Evolutionary conservation across 331 rosid species (phyloP).

Genomic region (Spiraea crenata): DNA sequence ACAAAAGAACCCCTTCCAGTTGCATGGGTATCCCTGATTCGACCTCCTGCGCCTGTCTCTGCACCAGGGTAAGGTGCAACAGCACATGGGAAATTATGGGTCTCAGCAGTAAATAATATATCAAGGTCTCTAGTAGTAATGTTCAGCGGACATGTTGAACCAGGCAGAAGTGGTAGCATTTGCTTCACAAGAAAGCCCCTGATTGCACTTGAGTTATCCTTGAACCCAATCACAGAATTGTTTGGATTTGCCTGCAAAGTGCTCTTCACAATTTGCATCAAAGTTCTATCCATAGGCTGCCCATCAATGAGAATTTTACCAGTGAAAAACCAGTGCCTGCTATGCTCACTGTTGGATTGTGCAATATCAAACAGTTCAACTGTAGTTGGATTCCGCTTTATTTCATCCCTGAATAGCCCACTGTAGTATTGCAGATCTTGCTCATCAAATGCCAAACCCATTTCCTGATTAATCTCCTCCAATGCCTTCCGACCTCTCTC

Average conservation of each 20-base stretch:
- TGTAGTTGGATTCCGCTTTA: no score
- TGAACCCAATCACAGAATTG: no score
- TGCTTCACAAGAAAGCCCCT: neutral
- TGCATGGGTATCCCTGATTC: constrained; percentile 91
- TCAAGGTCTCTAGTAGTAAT: constrained; percentile 43
- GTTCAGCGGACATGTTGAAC: constrained; percentile 53
- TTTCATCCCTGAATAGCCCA: constrained; percentile 53
- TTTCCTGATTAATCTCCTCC: constrained; percentile 71
- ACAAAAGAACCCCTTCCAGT: no score
- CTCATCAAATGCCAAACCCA: constrained; percentile 93
- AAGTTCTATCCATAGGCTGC: constrained; percentile 56
- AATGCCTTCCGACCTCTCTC: constrained; percentile 74
- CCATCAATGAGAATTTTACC: constrained; percentile 74
- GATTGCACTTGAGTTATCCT: no score
- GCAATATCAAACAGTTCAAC: no score
- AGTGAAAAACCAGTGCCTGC: constrained; percentile 91
- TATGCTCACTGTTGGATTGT: no score
- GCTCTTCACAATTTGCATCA: constrained; percentile 93
- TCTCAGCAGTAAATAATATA: constrained; percentile 76
- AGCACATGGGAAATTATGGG: constrained; percentile 40
- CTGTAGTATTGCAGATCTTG: constrained; percentile 83
- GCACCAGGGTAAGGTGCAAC: constrained; percentile 98
- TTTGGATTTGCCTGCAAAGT: no score
- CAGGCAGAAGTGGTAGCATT: constrained; percentile 65
- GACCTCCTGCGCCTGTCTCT: constrained; percentile 94